A percentile compares a stretch with the other conserved stretches of the same genome.
These are phyloP conservation scores for Setaria viridis DNA, from an alignment of 202 grass and related monocot species.

Conservation along the genomic window DNA sequence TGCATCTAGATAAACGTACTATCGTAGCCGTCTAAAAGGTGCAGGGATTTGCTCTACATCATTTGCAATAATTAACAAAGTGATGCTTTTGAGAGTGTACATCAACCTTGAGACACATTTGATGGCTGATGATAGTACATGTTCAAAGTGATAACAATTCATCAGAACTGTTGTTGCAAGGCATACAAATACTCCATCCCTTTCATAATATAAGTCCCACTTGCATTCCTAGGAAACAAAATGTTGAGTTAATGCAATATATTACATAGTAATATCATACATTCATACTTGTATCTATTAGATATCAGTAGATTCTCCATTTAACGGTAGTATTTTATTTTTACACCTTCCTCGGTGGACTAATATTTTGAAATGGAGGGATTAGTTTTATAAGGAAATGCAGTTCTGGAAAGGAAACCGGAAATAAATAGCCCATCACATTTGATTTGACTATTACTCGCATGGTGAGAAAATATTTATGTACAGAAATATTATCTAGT, in stretches of 20 bases:
- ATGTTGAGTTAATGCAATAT: not conserved
- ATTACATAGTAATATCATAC: not conserved
- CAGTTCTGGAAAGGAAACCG: not conserved
- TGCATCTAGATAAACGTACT: not conserved
- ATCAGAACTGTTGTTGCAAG: conserved; percentile 5
- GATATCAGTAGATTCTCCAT: not conserved
- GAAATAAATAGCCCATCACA: not conserved
- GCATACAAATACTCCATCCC: not conserved
- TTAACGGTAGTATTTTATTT: not conserved
- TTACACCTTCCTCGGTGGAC: not conserved
- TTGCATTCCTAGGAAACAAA: conserved; percentile 7
- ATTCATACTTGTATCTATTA: conserved; percentile 3
- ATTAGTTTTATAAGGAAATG: not conserved
- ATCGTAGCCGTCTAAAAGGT: not conserved
- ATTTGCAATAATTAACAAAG: not conserved
- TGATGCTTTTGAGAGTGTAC: not conserved
- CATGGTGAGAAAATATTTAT: not conserved
- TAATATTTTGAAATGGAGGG: not conserved
- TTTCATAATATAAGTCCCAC: not conserved
- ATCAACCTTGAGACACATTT: conserved; percentile 2
- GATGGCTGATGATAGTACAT: not conserved
- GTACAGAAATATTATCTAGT: not conserved
- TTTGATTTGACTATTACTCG: conserved; percentile 3
- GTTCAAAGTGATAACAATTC: not conserved
- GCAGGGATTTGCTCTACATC: not conserved